Base-by-base conservation (phyloP, 1,284 basidiomycete genomes). In the Vanrija humicola region DNA sequence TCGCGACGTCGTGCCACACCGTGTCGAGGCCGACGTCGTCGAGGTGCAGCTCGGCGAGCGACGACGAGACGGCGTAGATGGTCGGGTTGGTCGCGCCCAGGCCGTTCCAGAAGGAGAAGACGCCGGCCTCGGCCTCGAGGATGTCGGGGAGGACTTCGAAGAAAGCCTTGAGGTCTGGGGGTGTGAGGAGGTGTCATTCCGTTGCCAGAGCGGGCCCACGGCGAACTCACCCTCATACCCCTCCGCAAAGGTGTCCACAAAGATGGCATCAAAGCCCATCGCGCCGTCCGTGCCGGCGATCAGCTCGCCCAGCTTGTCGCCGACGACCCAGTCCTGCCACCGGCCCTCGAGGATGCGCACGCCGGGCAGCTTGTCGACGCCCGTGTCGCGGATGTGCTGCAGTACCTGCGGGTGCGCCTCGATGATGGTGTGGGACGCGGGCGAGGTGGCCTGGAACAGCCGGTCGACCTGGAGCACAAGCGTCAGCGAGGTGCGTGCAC, bases 71-170 rank as follows among this genome's bases (percentile, higher is more conserved):
- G 65, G 96, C 91, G 75, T 97, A 96, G 69, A 93, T 90, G 6
- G 87, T 79, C 0, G 86, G 80, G 75, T 92, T 94, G 9, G 93
- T 98, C 21, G 92, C 95, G 16, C 90, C 96, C 1, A 98, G 82
- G 5, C 95, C 95, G 71, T 98, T 92, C 82, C 98, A 98, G 78
- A 98, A 98, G 55, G 91, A 88, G 73, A 95, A 91, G n/a, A 85
- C 79, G 18, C 89, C 86, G 4, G 86, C 79, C 8, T 86, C 83
- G 0, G 87, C 86, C 23, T 83, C 81, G n/a, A 98, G 79, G 1
- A 98, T 79, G 68, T 89, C 83, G 1, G 91, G 91, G 1, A 97
- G 75, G 48, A 83, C 79, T 56, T 87, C 85, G 73, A 98, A 98
- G 78, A 98, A 96, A 19, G 79, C 76, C 64, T 84, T 84, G 38